Evolutionary conservation across 2,329 filamentous ascomycete genomes (phyloP).

Genomic region (Colletotrichum sp.): DNA sequence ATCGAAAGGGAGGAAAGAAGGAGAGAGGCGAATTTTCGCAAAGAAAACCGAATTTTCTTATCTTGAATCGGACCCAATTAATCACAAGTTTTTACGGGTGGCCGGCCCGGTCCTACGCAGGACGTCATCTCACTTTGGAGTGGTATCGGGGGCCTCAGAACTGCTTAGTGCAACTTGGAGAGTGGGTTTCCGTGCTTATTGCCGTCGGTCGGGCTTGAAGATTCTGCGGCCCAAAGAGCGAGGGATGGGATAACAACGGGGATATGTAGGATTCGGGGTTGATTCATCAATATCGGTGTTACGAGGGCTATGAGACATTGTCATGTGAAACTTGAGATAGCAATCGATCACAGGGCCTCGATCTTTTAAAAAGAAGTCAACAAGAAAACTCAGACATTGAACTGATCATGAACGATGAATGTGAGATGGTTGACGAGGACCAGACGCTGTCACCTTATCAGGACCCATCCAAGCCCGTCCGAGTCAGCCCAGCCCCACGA

Average conservation of each 20-base stretch:
- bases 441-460: neutral
- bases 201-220: neutral
- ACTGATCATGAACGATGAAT: neutral
- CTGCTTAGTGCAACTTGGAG: neutral
- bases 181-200: neutral
- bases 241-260: neutral
- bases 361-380: neutral
- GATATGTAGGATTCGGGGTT: neutral
- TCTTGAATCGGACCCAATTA: neutral
- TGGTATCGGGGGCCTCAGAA: neutral
- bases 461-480: neutral
- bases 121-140: neutral
- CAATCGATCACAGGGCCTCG: rapidly evolving
- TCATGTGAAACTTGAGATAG: neutral
- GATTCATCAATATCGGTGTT: neutral
- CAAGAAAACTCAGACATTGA: neutral
- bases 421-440: neutral
- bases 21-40: neutral
- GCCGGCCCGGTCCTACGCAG: neutral
- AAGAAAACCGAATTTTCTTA: neutral
- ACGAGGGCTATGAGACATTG: neutral
- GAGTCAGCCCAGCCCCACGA: neutral
- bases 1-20: neutral
- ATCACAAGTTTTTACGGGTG: neutral
- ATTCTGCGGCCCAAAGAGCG: neutral